Conservation (phyloP, 1,284 basidiomycete species). For the Uromyces viciae-fabae region DNA sequence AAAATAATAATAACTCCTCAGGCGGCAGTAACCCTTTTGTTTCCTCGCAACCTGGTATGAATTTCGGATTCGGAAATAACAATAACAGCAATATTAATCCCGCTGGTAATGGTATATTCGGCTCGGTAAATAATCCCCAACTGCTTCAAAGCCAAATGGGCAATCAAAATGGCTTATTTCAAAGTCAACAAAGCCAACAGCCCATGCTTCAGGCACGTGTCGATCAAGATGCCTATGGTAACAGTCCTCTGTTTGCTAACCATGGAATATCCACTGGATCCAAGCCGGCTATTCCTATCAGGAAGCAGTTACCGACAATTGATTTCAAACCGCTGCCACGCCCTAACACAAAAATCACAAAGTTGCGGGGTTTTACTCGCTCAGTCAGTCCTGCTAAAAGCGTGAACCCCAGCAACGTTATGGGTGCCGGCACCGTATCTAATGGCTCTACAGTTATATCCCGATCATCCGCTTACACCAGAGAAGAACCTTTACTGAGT, state of each 20-base stretch:
- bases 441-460: conserved; percentile 26
- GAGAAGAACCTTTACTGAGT: conserved; percentile 39
- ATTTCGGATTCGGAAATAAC: conserved; percentile 29
- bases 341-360: conserved; percentile 40
- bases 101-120: conserved; percentile 48
- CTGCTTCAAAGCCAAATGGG: conserved; percentile 15
- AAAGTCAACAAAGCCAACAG: conserved; percentile 50
- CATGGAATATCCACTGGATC: conserved; percentile 30
- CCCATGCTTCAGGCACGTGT: conserved; percentile 71
- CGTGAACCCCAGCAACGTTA: conserved; percentile 5
- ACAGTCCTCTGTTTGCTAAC: conserved; percentile 62
- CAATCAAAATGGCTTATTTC: conserved; percentile 36
- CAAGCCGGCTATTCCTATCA: conserved; percentile 42
- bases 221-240: conserved; percentile 78
- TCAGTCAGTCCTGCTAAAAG: conserved; percentile 41
- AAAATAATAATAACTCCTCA: conserved; percentile 48
- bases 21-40: conserved; percentile 54
- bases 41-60: conserved; percentile 13
- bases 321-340: conserved; percentile 45
- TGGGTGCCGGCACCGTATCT: conserved; percentile 9
- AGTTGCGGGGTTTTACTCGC: conserved; percentile 40
- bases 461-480: conserved; percentile 38
- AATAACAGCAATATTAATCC: conserved; percentile 25
- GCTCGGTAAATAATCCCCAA: conserved; percentile 30
- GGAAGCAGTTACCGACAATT: conserved; percentile 36